Percentiles rank a stretch among this genome's conserved stretches.
Conservation (phyloP, 495 filamentous ascomycete genomes). For the Saxophila tyrrhenica region DNA sequence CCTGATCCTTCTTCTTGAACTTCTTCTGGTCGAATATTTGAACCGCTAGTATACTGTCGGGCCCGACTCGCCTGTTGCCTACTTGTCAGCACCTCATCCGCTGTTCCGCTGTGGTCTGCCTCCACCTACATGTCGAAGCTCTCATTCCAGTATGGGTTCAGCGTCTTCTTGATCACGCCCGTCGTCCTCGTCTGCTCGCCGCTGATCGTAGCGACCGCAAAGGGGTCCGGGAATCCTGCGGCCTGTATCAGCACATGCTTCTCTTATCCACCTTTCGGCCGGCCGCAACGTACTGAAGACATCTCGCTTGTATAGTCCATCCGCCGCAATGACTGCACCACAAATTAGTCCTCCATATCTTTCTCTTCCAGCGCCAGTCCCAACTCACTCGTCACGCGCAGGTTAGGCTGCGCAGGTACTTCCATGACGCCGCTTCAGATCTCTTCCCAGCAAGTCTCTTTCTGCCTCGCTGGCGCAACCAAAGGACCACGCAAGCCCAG, state of each 20-base stretch:
- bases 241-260: constrained; percentile 14
- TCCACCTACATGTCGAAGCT: constrained; percentile 79
- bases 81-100: not conserved
- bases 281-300: constrained; percentile 69
- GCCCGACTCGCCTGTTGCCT: constrained; percentile 58
- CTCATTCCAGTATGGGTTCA: constrained; percentile 99
- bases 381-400: constrained; percentile 52
- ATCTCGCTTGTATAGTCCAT: constrained; percentile 97
- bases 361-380: not conserved
- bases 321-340: constrained; percentile 81
- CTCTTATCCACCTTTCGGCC: not conserved
- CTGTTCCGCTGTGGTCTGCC: constrained; percentile 3
- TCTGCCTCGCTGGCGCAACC: not conserved
- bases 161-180: constrained; percentile 85
- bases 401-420: constrained; percentile 41
- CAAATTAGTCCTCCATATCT: constrained; percentile 27
- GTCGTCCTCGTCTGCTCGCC: constrained; percentile 97
- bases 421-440: constrained; percentile 23
- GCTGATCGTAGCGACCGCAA: constrained; percentile 90
- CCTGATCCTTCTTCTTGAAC: constrained; percentile 99
- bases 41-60: constrained; percentile 91
- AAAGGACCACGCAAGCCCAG: not conserved
- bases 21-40: constrained; percentile 99
- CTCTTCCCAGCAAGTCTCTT: not conserved
- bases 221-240: constrained; percentile 90